Evolutionary conservation across 192 early-diverging fungal species (phyloP), one percentile per base, ranked within the genome.

Genomic region (Coemansia asiatica): DNA sequence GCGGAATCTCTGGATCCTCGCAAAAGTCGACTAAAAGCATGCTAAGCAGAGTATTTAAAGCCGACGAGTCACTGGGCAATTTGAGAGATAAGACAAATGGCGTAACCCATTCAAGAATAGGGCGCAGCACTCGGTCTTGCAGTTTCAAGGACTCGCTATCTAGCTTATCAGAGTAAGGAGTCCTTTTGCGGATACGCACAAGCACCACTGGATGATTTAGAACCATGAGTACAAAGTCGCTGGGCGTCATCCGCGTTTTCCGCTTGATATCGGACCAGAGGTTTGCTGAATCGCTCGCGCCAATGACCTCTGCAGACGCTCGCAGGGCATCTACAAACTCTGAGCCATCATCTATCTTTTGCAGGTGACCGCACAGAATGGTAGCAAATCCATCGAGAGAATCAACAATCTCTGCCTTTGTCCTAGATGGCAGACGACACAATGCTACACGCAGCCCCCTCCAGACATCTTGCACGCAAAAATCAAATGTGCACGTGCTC

Each of bases 31-130:
- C 56, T 38, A 81, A 29, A 23, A 75, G 69, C 44, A 56, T 63
- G 5, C 50, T 49, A 7, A 81, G 63, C 47, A 81, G 38, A n/a
- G 61, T 60, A 1, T 61, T 63, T 9, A 81, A 26, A 0, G 69
- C 69, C 7, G 57, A 56, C 26, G 58, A 16, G 26, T 81, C 73
- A 0, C 53, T 22, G 0, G 79, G 74, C 25, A 81, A 40, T 6
- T 48, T 33, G 58, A 81, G 61, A 13, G 79, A 81, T 21, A 44
- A 67, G 29, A 81, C 63, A 54, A 81, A 76, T 22, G 79, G 79
- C 29, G 67, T 73, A 6, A 81, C 68, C 79, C 79, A 81, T 9
- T 76, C 79, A 8, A 72, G 49, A 7, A 72, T 66, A 0, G 79
- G 69, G 19, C 67, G 63, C 44, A 76, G 64, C 4, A 66, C 60